Percentiles rank a stretch among this genome's conserved stretches.
These are phyloP conservation scores for Paramecium sonneborni DNA, from an alignment of 73 alveolate species.

Conservation along the genomic window DNA sequence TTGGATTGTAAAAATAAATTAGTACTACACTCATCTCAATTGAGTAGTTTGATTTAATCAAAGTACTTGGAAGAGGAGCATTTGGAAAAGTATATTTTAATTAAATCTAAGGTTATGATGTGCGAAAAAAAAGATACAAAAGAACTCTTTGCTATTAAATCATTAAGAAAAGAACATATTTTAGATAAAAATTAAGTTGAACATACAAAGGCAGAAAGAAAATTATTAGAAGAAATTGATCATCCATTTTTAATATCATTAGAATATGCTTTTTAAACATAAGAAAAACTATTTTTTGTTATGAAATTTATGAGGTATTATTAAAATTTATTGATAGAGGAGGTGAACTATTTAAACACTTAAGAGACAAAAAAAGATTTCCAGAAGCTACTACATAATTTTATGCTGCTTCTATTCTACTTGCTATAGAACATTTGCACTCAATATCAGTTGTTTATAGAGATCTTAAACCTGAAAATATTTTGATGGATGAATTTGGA, in stretches of 20 bases:
- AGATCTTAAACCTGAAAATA: conserved; percentile 96
- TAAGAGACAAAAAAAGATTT: conserved; percentile 84
- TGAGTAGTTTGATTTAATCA: conserved; percentile 78
- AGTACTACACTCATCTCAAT: conserved; percentile 40
- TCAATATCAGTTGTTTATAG: conserved; percentile 83
- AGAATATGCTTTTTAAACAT: conserved; percentile 95
- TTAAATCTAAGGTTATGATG: conserved; percentile 73
- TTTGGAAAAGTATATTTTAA: conserved; percentile 80
- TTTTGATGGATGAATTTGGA: conserved; percentile 88
- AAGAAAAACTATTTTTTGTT: conserved; percentile 88
- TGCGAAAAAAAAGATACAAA: conserved; percentile 83
- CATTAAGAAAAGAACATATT: conserved; percentile 88
- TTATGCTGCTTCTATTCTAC: conserved; percentile 86
- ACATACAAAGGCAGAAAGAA: conserved; percentile 96
- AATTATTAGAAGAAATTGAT: conserved; percentile 86
- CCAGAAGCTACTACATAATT: conserved; percentile 82
- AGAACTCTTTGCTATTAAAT: conserved; percentile 94
- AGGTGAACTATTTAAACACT: conserved; percentile 89
- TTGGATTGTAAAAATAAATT: background rate
- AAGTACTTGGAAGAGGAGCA: conserved; percentile 91
- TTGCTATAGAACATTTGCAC: conserved; percentile 94
- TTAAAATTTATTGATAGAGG: conserved; percentile 50
- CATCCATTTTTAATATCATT: conserved; percentile 94
- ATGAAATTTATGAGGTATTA: conserved; percentile 81
- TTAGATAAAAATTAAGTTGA: conserved; percentile 89